Evolutionary conservation across 176 grass and related monocot genomes (phyloP).

Genomic region (Avena insularis): DNA sequence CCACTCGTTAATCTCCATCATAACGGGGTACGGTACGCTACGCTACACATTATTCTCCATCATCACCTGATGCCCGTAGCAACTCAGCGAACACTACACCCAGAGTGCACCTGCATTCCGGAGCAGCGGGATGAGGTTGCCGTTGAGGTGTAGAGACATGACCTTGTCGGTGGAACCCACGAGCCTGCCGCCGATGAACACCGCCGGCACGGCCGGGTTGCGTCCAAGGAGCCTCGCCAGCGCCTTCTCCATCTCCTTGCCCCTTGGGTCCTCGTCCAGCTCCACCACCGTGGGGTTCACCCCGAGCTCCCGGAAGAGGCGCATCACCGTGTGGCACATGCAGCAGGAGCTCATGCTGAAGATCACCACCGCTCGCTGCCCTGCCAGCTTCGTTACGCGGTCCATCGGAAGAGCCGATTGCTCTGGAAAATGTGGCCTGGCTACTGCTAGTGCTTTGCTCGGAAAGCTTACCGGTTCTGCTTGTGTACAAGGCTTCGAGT

Average conservation of each 20-base stretch:
- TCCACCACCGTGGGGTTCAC: slow-evolving; percentile 57
- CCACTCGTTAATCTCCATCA: background rate
- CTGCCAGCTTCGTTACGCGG: slow-evolving; percentile 66
- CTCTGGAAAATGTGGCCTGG: background rate
- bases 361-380: slow-evolving; percentile 74
- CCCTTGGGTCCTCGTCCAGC: slow-evolving; percentile 49
- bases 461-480: background rate
- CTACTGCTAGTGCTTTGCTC: background rate
- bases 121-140: slow-evolving; percentile 52
- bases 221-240: slow-evolving; percentile 51
- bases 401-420: slow-evolving; percentile 36
- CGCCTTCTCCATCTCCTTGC: slow-evolving; percentile 55
- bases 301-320: slow-evolving; percentile 58
- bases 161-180: slow-evolving; percentile 55
- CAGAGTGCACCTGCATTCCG: slow-evolving; percentile 51
- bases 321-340: slow-evolving; percentile 80
- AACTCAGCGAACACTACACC: slow-evolving; percentile 25
- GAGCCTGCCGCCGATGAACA: slow-evolving; percentile 58
- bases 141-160: slow-evolving; percentile 57
- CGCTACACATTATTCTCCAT: background rate
- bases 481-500: background rate
- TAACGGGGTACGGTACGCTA: background rate
- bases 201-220: slow-evolving; percentile 53
- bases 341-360: slow-evolving; percentile 88
- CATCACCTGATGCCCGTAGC: background rate